Evolutionary conservation across 2,329 filamentous ascomycete species (phyloP).

Genomic region (Alternaria metachromatica): DNA sequence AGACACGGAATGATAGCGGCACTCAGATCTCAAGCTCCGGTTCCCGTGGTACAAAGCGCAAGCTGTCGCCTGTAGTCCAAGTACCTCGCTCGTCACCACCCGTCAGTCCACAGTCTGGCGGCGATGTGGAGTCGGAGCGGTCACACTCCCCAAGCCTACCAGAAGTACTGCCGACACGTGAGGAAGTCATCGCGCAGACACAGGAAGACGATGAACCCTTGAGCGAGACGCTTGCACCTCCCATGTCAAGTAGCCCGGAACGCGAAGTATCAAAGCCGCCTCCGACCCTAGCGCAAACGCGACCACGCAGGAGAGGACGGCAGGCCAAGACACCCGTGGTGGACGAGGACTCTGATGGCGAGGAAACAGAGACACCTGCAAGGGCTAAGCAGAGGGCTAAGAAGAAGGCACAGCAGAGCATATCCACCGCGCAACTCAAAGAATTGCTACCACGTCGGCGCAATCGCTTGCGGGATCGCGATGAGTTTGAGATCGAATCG

Average conservation of each 20-base stretch:
- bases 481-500: slow-evolving; percentile 52
- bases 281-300: slow-evolving; percentile 22
- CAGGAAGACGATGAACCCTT: slow-evolving; percentile 36
- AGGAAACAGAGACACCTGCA: slow-evolving; percentile 31
- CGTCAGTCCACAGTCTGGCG: slow-evolving; percentile 34
- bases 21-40: slow-evolving; percentile 40
- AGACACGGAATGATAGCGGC: slow-evolving; percentile 33
- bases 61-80: slow-evolving; percentile 46
- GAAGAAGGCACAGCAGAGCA: slow-evolving; percentile 39
- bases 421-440: slow-evolving; percentile 55
- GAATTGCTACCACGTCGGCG: slow-evolving; percentile 54
- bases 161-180: slow-evolving; percentile 38
- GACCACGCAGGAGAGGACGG: slow-evolving; percentile 25
- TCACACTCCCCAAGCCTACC: slow-evolving; percentile 45
- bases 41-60: slow-evolving; percentile 49
- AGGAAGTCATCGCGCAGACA: slow-evolving; percentile 28
- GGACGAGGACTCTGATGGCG: slow-evolving; percentile 32
- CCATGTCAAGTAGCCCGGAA: slow-evolving; percentile 51
- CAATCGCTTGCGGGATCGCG: slow-evolving; percentile 36
- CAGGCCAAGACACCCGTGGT: slow-evolving; percentile 21
- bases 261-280: slow-evolving; percentile 26
- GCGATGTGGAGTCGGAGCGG: slow-evolving; percentile 37
- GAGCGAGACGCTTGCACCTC: slow-evolving; percentile 54
- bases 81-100: slow-evolving; percentile 51
- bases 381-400: slow-evolving; percentile 23